Conservation (phyloP, 2,329 filamentous ascomycete species). For the Colletotrichum karsti region DNA sequence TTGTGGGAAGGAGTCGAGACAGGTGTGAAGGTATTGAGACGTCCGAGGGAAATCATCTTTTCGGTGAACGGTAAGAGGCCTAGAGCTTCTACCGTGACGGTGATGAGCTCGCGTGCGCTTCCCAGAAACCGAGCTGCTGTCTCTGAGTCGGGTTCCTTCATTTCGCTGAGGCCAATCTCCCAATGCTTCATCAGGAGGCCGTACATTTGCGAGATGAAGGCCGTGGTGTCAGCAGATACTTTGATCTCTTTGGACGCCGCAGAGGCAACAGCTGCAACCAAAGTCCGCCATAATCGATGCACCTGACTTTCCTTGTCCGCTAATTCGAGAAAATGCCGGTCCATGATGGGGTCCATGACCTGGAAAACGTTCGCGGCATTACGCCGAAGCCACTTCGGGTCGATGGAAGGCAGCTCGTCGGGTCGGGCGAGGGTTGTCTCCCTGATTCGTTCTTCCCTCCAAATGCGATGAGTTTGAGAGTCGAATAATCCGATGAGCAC, state of each 20-base stretch:
- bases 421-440: conserved; percentile 66
- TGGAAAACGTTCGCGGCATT: conserved; percentile 73
- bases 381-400: conserved; percentile 86
- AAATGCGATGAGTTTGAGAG: conserved; percentile 65
- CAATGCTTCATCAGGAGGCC: conserved; percentile 76
- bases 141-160: conserved; percentile 57
- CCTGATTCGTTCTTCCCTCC: conserved; percentile 78
- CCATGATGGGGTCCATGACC: conserved; percentile 67
- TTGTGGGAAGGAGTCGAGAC: conserved; percentile 74
- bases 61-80: conserved; percentile 71
- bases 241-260: conserved; percentile 89
- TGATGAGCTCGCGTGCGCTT: conserved; percentile 60
- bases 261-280: conserved; percentile 70
- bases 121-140: conserved; percentile 60
- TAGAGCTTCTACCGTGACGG: conserved; percentile 58
- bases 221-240: conserved; percentile 82
- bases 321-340: conserved; percentile 70
- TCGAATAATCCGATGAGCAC: conserved; percentile 79
- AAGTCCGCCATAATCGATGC: conserved; percentile 65
- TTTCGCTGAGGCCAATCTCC: conserved; percentile 63
- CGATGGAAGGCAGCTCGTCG: conserved; percentile 84
- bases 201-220: conserved; percentile 78
- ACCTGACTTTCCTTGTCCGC: conserved; percentile 63
- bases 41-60: conserved; percentile 60
- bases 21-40: conserved; percentile 66